Evolutionary conservation across 2,329 filamentous ascomycete genomes (phyloP), one percentile per base, ranked within the genome.

Genomic region (Ophiostoma montium): DNA sequence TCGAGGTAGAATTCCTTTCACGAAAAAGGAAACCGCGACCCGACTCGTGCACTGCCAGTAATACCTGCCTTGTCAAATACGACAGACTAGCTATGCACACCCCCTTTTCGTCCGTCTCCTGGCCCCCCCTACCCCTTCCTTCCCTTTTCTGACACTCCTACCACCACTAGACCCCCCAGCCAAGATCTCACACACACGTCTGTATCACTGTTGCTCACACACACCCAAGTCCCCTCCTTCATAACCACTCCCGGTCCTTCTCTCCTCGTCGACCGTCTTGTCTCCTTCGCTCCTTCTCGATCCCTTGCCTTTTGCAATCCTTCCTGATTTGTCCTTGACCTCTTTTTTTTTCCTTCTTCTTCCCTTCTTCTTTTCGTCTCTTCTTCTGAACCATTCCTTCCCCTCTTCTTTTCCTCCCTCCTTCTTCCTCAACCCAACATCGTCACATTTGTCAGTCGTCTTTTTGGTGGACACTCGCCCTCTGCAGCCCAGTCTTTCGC

Each of bases 161-260:
- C 49, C 49, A 35, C 39, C 33, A 50, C 46, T 39, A n/a, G 18
- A 39, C 19, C 27, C 27, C 45, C 46, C 54, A 55, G 63, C 60
- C 63, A 62, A 61, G 59, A 65, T 65, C 62, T 66, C 63, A 63
- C 63, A 54, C 50, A 60, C 58, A 13, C 43, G 33, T 41, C 57
- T 65, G 65, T 66, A 60, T 65, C 64, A 64, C 60, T 61, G 58
- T 58, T 57, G 56, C 56, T 62, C 42, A 19, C 30, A 44, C 39
- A 42, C 49, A 46, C 52, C 50, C 54, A 52, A 31, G 51, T 50
- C 42, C 48, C 42, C 60, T 60, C 62, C 63, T 64, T 65, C 62
- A 63, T 65, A 62, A 60, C 54, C 36, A 53, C 52, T 35, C 45
- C 50, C 48, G 47, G 38, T 35, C 35, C 38, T 35, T 38, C 43